phyloP scores from a whole-genome alignment of 2,329 filamentous ascomycete species.

The Aspergillus fumigatus region DNA sequence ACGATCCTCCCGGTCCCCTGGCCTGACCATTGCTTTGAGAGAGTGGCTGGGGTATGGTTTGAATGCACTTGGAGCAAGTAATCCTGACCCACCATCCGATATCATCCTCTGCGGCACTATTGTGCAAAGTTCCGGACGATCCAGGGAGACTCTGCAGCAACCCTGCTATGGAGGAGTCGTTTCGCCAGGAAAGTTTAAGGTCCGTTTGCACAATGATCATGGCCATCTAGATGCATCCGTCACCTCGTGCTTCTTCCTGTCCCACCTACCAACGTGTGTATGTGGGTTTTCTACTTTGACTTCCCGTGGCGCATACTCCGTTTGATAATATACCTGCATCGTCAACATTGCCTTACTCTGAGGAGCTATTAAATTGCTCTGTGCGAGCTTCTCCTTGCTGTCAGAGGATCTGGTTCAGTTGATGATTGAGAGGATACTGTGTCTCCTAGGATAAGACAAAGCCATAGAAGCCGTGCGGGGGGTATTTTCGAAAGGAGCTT shows the following conservation, averaged over 20 bases:
- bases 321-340: slow-evolving; percentile 5
- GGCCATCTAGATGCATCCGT: slow-evolving; percentile 19
- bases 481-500: not conserved
- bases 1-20: not conserved
- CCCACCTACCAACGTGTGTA: slow-evolving; percentile 9
- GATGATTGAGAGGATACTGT: not conserved
- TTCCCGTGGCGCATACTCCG: slow-evolving; percentile 14
- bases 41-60: slow-evolving; percentile 6
- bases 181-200: slow-evolving; percentile 18
- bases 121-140: slow-evolving; percentile 19
- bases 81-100: slow-evolving; percentile 5
- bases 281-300: slow-evolving; percentile 15
- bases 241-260: slow-evolving; percentile 9
- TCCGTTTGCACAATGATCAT: slow-evolving; percentile 25
- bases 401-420: not conserved
- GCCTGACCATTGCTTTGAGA: slow-evolving; percentile 1
- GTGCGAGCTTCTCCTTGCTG: not conserved
- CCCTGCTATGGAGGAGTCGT: slow-evolving; percentile 25
- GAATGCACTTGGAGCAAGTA: slow-evolving; percentile 1
- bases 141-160: slow-evolving; percentile 24
- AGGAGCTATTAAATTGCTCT: not conserved
- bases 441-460: not conserved
- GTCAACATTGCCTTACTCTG: slow-evolving; percentile 3
- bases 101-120: slow-evolving; percentile 9
- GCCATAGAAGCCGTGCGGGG: not conserved